Percentiles rank a stretch among this genome's conserved stretches.
phyloP scores from a whole-genome alignment of 1,284 basidiomycete species.

The Pterula multifida region DNA sequence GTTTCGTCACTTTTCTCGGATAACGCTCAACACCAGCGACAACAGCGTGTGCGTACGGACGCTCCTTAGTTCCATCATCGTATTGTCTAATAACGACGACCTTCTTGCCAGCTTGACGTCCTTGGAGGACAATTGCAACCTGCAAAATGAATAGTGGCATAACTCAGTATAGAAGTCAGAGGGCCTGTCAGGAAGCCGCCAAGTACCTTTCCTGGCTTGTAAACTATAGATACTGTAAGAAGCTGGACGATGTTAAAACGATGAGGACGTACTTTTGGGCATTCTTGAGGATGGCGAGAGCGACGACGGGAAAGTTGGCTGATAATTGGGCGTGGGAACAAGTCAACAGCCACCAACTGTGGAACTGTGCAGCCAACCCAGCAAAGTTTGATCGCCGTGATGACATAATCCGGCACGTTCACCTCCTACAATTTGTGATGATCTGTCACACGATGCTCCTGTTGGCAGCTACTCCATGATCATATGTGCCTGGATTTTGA shows the following conservation, averaged over 20 bases:
- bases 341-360: conserved; percentile 1
- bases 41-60: conserved; percentile 91
- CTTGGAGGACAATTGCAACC: conserved; percentile 93
- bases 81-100: conserved; percentile 84
- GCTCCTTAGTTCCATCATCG: conserved; percentile 82
- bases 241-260: conserved; percentile 12
- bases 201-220: conserved; percentile 94
- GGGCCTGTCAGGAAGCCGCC: background rate
- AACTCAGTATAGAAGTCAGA: conserved; percentile 5
- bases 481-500: too few relatives aligned
- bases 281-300: conserved; percentile 19
- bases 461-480: too few relatives aligned
- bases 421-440: too few relatives aligned
- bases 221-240: conserved; percentile 43
- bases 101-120: conserved; percentile 92
- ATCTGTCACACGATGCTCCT: too few relatives aligned
- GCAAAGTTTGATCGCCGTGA: too few relatives aligned
- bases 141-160: conserved; percentile 19
- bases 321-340: conserved; percentile 4
- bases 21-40: conserved; percentile 95
- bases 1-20: conserved; percentile 90
- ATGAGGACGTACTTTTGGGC: conserved; percentile 18
- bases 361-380: conserved; percentile 1
- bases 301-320: conserved; percentile 11
- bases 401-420: too few relatives aligned